Evolutionary conservation across 495 filamentous ascomycete species (phyloP).

Genomic region (Aspergillus baeticus): DNA sequence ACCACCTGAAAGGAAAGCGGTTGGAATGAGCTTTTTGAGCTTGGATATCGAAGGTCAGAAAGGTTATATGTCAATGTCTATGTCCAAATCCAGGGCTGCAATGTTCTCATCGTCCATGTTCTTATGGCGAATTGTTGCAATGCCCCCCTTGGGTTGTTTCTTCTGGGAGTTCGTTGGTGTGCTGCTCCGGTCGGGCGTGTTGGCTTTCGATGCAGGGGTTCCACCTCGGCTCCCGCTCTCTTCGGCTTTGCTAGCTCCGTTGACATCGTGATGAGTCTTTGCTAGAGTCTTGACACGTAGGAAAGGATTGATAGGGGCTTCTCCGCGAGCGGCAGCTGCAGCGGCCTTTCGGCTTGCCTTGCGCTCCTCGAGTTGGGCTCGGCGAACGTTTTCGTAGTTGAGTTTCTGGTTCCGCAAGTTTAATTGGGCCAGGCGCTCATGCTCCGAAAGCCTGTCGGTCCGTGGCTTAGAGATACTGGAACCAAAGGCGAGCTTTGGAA

Average conservation of each 20-base stretch:
- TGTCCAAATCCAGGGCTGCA: conserved; percentile 74
- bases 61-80: conserved; percentile 69
- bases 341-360: conserved; percentile 59
- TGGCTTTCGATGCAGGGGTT: conserved; percentile 38
- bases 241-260: conserved; percentile 21
- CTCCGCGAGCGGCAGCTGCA: conserved; percentile 55
- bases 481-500: conserved; percentile 68
- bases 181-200: conserved; percentile 29
- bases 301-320: conserved; percentile 52
- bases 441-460: conserved; percentile 51
- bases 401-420: conserved; percentile 76
- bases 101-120: conserved; percentile 85
- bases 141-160: conserved; percentile 54
- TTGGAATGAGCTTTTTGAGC: background rate
- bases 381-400: conserved; percentile 78
- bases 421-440: conserved; percentile 72
- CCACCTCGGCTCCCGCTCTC: conserved; percentile 45
- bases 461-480: conserved; percentile 52
- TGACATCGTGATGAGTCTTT: conserved; percentile 60
- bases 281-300: conserved; percentile 61
- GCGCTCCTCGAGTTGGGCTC: conserved; percentile 79
- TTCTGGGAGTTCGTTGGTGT: conserved; percentile 54
- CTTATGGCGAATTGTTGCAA: conserved; percentile 65
- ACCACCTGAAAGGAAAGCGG: background rate
- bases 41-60: background rate